These are phyloP conservation scores for Discostella stelligera DNA, from an alignment of 352 stramenopile species.

Conservation along the genomic window DNA sequence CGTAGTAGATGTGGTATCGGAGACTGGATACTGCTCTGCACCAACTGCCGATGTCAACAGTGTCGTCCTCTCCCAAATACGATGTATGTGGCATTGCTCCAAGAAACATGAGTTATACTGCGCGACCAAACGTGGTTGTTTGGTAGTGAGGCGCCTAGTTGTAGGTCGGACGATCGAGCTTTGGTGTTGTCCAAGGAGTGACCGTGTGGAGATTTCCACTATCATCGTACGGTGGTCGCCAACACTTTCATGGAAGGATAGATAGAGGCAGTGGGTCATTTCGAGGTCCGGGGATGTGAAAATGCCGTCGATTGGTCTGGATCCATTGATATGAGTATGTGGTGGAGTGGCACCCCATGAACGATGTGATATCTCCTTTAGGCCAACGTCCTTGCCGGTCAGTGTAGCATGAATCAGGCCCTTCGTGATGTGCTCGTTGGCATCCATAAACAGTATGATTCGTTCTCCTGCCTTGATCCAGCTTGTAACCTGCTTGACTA, in stretches of 20 bases:
- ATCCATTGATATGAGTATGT: conserved; percentile 32
- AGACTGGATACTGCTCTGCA: no score
- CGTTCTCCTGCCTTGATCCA: conserved; percentile 19
- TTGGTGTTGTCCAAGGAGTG: conserved; percentile 17
- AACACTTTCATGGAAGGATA: conserved; percentile 16
- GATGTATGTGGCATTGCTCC: conserved; percentile 7
- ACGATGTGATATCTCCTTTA: conserved; percentile 22
- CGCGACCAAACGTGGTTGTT: background rate
- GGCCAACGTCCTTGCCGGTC: background rate
- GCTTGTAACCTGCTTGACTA: conserved; percentile 11
- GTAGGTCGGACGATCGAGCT: conserved; percentile 16
- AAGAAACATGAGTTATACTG: background rate
- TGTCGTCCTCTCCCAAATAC: background rate
- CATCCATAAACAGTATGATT: conserved; percentile 41
- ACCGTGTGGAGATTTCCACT: conserved; percentile 28
- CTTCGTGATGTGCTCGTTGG: conserved; percentile 28
- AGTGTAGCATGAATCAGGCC: background rate
- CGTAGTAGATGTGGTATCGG: no score
- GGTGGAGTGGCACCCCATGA: conserved; percentile 2
- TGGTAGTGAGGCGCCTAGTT: conserved; percentile 18
- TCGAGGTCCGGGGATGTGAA: conserved; percentile 17
- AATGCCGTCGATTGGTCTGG: conserved; percentile 25
- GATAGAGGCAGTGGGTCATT: conserved; percentile 1
- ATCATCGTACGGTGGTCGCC: conserved; percentile 35
- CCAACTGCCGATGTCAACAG: no score